A percentile compares a stretch with the other conserved stretches of the same genome.
These are phyloP conservation scores for Pyracantha coccinea DNA, from an alignment of 331 rosid species.

Conservation along the genomic window DNA sequence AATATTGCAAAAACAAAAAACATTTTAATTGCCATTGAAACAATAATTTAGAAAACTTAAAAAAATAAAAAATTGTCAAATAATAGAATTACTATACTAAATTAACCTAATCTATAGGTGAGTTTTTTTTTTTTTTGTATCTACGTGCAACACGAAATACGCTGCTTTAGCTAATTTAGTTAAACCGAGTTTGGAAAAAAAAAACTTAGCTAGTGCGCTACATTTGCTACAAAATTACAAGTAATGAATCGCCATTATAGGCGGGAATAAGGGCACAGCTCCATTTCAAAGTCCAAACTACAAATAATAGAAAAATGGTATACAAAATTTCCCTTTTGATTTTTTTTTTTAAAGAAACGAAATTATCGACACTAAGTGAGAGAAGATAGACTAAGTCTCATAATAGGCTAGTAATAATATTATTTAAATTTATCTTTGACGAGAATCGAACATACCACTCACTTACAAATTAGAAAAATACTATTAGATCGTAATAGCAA, in stretches of 20 bases:
- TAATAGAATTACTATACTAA: no score
- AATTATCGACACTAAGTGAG: not conserved
- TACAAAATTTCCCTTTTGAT: not conserved
- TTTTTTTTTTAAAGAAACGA: no score
- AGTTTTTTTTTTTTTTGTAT: no score
- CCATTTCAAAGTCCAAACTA: slow-evolving; percentile 12
- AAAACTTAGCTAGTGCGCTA: not conserved
- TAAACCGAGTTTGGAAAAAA: no score
- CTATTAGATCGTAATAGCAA: accelerated
- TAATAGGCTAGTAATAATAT: accelerated
- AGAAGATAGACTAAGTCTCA: not conserved
- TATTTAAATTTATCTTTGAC: no score
- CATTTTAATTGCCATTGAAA: not conserved
- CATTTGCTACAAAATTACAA: not conserved
- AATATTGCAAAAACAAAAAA: not conserved
- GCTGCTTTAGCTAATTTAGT: not conserved
- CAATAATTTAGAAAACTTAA: not conserved
- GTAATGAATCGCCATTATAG: not conserved
- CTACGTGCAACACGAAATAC: no score
- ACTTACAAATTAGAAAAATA: no score
- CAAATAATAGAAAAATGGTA: not conserved
- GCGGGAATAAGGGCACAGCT: slow-evolving; percentile 19
- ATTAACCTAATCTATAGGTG: no score
- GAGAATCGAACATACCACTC: no score
- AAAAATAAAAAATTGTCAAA: no score